Evolutionary conservation across 2,329 filamentous ascomycete genomes (phyloP), one percentile per base, ranked within the genome.

Genomic region (Esteya vermicola): DNA sequence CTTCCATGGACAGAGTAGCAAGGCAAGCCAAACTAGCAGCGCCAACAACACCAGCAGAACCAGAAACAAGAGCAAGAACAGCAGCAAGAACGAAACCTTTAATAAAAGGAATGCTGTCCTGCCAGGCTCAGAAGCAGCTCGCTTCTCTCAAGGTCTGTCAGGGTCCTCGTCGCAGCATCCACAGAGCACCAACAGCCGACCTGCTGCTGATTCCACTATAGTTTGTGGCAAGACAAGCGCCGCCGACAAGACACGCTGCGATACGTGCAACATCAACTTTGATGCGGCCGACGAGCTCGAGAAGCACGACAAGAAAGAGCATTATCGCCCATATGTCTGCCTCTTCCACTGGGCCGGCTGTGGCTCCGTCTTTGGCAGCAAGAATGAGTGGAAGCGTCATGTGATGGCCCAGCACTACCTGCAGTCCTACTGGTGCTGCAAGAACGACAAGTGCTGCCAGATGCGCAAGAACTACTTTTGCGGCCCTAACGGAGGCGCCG

Each of bases 361-460:
- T 60, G 48, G 46, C 1, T 73, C 76, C 3, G 76, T 69, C 1
- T 94, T 94, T 52, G 69, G 72, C 4, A 78, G 71, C 49, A 94
- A 93, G 62, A 94, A 94, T 54, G 88, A 95, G 57, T 95, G 89
- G 89, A 95, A 95, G 58, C 76, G 89, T 0, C 89, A 96, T 54
- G 75, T 89, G 51, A 63, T 67, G 25, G 82, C 81, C 0, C 82
- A 93, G 53, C 89, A 96, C 53, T 65, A 94, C 19, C 72, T 78
- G 40, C 65, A 84, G 4, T 63, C 71, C 33, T 82, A 78, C 59
- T 95, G 79, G 74, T 67, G 80, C 42, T 96, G 88, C 61, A 70
- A 78, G 46, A 64, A 81, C 32, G 78, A 72, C 45, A 52, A 57
- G 8, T 80, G 75, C 54, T 58, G 55, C 14, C 52, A 59, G 21